Conservation (phyloP, 768 basidiomycete species). For the Gelatoporia subvermispora region DNA sequence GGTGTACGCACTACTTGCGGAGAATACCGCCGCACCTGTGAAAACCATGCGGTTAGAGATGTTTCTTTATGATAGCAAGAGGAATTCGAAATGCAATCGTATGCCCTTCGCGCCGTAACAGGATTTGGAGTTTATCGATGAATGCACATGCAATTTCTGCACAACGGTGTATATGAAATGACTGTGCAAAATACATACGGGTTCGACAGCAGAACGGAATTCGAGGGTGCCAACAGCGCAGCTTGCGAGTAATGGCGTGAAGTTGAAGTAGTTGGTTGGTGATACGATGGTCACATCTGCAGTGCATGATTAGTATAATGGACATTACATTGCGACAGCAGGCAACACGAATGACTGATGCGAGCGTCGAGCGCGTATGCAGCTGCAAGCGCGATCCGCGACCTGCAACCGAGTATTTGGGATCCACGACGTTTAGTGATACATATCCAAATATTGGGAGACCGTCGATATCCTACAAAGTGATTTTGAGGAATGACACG, state of each 20-base stretch:
- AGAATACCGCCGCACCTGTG: slow-evolving; percentile 50
- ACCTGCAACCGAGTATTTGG: no score
- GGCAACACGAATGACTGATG: no score
- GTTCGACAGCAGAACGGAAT: slow-evolving; percentile 75
- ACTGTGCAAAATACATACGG: slow-evolving; percentile 58
- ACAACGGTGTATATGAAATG: not conserved
- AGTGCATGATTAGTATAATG: no score
- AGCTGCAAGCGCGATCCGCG: no score
- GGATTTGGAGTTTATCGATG: not conserved
- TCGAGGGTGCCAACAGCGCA: slow-evolving; percentile 83
- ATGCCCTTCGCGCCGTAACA: slow-evolving; percentile 20
- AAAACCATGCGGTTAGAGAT: not conserved
- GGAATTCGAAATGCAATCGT: slow-evolving; percentile 6
- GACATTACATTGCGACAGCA: no score
- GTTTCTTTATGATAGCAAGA: slow-evolving; percentile 2
- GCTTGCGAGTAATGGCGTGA: slow-evolving; percentile 61
- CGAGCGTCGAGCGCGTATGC: no score
- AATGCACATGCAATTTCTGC: not conserved
- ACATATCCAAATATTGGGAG: no score
- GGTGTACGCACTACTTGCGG: slow-evolving; percentile 46
- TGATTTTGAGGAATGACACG: no score
- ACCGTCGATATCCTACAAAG: no score
- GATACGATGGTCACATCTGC: slow-evolving; percentile 64
- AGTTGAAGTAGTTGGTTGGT: slow-evolving; percentile 65
- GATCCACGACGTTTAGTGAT: no score